phyloP scores from a whole-genome alignment of 2,329 filamentous ascomycete species.

The Apiospora phragmitis region DNA sequence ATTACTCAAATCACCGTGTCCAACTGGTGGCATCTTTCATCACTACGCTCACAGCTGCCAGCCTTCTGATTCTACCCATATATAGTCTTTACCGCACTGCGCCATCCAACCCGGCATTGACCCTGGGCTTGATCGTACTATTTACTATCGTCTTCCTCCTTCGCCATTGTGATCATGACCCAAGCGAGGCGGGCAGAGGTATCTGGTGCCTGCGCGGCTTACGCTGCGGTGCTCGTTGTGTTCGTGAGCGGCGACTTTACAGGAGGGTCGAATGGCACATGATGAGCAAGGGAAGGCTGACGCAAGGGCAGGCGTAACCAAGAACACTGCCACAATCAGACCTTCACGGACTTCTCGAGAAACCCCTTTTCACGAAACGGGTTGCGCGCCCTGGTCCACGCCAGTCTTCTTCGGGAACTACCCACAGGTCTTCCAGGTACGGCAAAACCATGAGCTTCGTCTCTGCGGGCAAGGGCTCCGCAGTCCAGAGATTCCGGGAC shows the following conservation, averaged over 20 bases:
- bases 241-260: constrained; percentile 16
- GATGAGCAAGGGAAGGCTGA: not conserved
- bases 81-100: constrained; percentile 12
- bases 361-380: no score
- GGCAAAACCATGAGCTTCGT: no score
- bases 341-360: no score
- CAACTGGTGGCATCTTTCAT: not conserved
- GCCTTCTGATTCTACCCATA: constrained; percentile 8
- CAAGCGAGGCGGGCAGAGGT: constrained; percentile 15
- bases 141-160: constrained; percentile 13
- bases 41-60: not conserved
- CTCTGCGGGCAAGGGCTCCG: no score
- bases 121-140: constrained; percentile 14
- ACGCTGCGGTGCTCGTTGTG: constrained; percentile 14
- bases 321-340: no score
- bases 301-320: no score
- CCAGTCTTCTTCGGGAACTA: no score
- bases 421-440: no score
- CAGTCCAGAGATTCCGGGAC: no score
- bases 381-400: no score
- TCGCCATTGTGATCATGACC: constrained; percentile 12
- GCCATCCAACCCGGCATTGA: constrained; percentile 5
- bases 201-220: constrained; percentile 16
- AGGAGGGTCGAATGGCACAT: not conserved
- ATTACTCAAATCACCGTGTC: not conserved